These are phyloP conservation scores for Pleurotus salmoneostramineus DNA, from an alignment of 768 basidiomycete species.

Conservation along the genomic window DNA sequence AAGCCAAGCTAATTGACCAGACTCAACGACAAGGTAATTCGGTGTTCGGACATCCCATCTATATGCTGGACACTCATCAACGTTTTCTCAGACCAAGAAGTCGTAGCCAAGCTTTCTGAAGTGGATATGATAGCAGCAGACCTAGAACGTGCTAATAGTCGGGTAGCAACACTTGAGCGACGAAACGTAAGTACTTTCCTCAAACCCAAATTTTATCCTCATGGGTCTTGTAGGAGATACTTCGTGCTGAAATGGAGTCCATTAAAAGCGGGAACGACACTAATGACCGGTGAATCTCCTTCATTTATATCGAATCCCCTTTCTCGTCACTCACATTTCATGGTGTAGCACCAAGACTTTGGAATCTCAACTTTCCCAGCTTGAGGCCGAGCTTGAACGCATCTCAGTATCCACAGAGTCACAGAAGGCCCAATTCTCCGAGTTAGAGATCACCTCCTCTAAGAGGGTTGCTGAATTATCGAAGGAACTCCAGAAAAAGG, in stretches of 20 bases:
- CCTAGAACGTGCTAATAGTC: slow-evolving; percentile 90
- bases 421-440: slow-evolving; percentile 47
- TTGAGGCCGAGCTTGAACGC: slow-evolving; percentile 74
- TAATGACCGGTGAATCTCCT: slow-evolving; percentile 56
- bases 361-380: slow-evolving; percentile 66
- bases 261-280: slow-evolving; percentile 76
- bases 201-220: not conserved
- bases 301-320: not conserved
- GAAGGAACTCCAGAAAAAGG: slow-evolving; percentile 58
- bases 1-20: slow-evolving; percentile 89
- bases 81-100: slow-evolving; percentile 75
- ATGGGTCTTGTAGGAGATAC: slow-evolving; percentile 61
- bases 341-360: slow-evolving; percentile 51
- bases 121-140: slow-evolving; percentile 95
- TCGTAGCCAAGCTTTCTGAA: slow-evolving; percentile 84
- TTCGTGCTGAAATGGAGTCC: slow-evolving; percentile 92
- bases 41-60: not conserved
- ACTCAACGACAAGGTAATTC: slow-evolving; percentile 82
- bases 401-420: slow-evolving; percentile 63
- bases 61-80: not conserved
- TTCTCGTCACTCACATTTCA: not conserved
- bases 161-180: slow-evolving; percentile 88
- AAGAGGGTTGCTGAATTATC: slow-evolving; percentile 58
- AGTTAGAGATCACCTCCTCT: slow-evolving; percentile 40
- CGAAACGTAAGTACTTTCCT: slow-evolving; percentile 63